phyloP scores from a whole-genome alignment of 148 eudicot species.

The Dysphania ambrosioides region DNA sequence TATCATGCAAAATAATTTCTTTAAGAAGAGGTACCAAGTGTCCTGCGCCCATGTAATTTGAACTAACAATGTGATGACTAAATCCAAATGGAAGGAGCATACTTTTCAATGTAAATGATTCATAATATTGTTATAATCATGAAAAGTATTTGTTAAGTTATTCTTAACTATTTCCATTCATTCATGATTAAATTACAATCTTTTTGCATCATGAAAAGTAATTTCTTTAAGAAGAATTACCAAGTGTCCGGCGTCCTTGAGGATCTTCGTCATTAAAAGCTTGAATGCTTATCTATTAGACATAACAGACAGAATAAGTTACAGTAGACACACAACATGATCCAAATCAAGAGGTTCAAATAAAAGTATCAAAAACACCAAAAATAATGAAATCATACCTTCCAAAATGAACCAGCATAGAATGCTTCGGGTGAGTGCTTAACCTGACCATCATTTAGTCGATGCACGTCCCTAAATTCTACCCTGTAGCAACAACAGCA shows the following conservation, averaged over 20 bases:
- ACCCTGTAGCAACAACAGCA: constrained; percentile 52
- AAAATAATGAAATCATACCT: constrained; percentile 43
- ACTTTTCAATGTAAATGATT: background rate
- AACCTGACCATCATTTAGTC: constrained; percentile 94
- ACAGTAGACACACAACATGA: background rate
- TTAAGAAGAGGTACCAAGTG: constrained; percentile 59
- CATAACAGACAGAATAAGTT: constrained; percentile 25
- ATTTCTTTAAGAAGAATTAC: constrained; percentile 35
- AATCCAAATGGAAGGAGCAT: background rate
- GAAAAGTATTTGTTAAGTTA: background rate
- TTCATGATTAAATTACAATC: background rate
- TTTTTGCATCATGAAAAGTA: background rate
- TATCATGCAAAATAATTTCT: background rate
- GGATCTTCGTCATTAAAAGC: constrained; percentile 99
- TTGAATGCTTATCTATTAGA: constrained; percentile 82
- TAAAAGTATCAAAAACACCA: background rate
- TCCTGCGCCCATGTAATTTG: constrained; percentile 73
- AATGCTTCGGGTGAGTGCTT: constrained; percentile 94
- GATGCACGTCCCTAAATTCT: constrained; percentile 84
- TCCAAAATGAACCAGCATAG: constrained; percentile 99
- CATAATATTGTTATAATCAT: too few relatives aligned
- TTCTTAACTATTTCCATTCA: background rate
- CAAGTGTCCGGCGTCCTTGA: constrained; percentile 96
- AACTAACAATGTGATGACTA: background rate
- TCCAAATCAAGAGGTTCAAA: background rate